phyloP scores from a whole-genome alignment of 2,329 filamentous ascomycete species.

The Penicillium sp. region DNA sequence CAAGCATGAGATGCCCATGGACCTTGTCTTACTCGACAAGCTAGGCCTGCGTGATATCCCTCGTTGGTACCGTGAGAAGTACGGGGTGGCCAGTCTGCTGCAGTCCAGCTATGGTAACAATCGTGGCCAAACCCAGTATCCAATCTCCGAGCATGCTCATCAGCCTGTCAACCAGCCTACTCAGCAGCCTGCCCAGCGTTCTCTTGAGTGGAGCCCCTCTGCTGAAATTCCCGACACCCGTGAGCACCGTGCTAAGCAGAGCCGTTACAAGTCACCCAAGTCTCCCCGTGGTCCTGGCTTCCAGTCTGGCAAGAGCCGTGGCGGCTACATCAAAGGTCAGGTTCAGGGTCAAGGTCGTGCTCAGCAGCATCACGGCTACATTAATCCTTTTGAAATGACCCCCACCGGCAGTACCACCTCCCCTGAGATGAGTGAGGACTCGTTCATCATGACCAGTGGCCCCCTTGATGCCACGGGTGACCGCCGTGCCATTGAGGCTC shows the following conservation, averaged over 20 bases:
- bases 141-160: not conserved
- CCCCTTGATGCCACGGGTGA: not conserved
- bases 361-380: too few species aligned
- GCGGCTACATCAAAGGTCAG: not conserved
- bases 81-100: slow-evolving; percentile 30
- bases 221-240: not conserved
- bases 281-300: slow-evolving; percentile 3
- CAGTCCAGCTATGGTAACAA: slow-evolving; percentile 17
- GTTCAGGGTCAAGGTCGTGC: not conserved
- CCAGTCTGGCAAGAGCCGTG: not conserved
- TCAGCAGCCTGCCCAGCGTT: slow-evolving; percentile 20
- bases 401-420: not conserved
- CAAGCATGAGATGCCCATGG: slow-evolving; percentile 84
- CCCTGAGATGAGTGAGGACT: not conserved
- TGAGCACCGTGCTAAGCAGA: not conserved
- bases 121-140: slow-evolving; percentile 12
- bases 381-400: not conserved
- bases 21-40: slow-evolving; percentile 62
- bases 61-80: slow-evolving; percentile 56
- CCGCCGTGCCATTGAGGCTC: too few species aligned
- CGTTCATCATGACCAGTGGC: not conserved
- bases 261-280: not conserved
- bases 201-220: slow-evolving; percentile 10
- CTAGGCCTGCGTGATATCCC: slow-evolving; percentile 65
- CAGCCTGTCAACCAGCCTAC: not conserved